A percentile compares a stretch with the other conserved stretches of the same genome.
These are phyloP conservation scores for Nidularia sp. DNA, from an alignment of 768 basidiomycete genomes.

Conservation along the genomic window DNA sequence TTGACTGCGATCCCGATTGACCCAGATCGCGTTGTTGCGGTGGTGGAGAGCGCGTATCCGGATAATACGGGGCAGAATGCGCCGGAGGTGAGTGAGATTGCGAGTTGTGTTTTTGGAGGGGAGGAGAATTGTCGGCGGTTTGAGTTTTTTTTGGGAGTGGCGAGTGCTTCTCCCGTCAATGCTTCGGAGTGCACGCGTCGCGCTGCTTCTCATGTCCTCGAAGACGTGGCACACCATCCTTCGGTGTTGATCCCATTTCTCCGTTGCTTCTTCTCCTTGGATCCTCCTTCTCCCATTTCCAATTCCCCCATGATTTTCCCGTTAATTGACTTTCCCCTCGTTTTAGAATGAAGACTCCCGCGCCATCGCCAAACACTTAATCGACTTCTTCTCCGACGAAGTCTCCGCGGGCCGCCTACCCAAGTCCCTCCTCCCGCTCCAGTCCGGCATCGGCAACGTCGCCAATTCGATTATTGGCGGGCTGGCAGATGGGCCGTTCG, in stretches of 20 bases:
- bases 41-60: conserved; percentile 33
- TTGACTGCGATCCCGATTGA: conserved; percentile 41
- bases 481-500: conserved; percentile 42
- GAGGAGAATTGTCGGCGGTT: background rate
- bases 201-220: no score
- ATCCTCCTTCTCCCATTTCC: no score
- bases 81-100: conserved; percentile 27
- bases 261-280: no score
- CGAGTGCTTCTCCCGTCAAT: no score
- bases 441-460: conserved; percentile 46
- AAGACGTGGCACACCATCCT: no score
- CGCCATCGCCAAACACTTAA: conserved; percentile 40
- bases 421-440: conserved; percentile 36
- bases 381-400: conserved; percentile 38
- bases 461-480: conserved; percentile 48
- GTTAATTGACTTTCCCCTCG: no score
- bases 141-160: no score
- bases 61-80: conserved; percentile 44
- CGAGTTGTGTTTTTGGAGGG: background rate
- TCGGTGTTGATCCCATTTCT: no score
- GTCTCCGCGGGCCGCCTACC: conserved; percentile 37
- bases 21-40: conserved; percentile 42
- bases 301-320: no score
- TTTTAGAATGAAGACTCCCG: conserved; percentile 31
- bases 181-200: no score